phyloP scores from a whole-genome alignment of 1,139 yeast species.

The Candida dubliniensis region DNA sequence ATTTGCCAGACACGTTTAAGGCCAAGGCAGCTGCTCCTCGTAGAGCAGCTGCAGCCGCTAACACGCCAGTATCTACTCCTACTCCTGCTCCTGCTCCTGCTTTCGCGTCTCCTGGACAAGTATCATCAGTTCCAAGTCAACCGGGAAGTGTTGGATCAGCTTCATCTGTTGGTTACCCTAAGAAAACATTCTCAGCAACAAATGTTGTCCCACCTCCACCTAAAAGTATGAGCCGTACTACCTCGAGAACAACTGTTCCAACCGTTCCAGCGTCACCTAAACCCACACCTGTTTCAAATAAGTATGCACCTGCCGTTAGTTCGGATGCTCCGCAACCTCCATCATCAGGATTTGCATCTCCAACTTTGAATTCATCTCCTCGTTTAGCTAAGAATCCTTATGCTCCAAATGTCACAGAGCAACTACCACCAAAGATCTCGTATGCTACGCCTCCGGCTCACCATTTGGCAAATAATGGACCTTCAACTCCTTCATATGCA shows the following conservation, averaged over 20 bases:
- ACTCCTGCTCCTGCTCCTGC: conserved; percentile 26
- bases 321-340: conserved; percentile 15
- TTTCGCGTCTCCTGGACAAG: conserved; percentile 24
- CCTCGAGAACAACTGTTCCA: conserved; percentile 26
- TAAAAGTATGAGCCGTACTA: conserved; percentile 30
- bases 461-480: conserved; percentile 12
- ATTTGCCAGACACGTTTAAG: conserved; percentile 73
- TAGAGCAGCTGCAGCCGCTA: conserved; percentile 47
- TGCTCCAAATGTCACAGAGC: conserved; percentile 25
- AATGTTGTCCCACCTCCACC: conserved; percentile 35
- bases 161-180: conserved; percentile 10
- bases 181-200: conserved; percentile 12
- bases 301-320: conserved; percentile 44
- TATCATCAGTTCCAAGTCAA: conserved; percentile 13
- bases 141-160: background rate
- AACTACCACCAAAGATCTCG: conserved; percentile 19
- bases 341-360: conserved; percentile 28
- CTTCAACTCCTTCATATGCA: conserved; percentile 17
- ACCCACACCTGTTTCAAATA: conserved; percentile 23
- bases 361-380: conserved; percentile 18
- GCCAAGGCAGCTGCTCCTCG: conserved; percentile 49
- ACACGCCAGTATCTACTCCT: conserved; percentile 10
- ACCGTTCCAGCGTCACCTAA: conserved; percentile 21
- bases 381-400: conserved; percentile 35
- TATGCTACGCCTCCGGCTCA: conserved; percentile 21